phyloP scores from a whole-genome alignment of 2,329 filamentous ascomycete species.

The Tolypocladium nubicola region DNA sequence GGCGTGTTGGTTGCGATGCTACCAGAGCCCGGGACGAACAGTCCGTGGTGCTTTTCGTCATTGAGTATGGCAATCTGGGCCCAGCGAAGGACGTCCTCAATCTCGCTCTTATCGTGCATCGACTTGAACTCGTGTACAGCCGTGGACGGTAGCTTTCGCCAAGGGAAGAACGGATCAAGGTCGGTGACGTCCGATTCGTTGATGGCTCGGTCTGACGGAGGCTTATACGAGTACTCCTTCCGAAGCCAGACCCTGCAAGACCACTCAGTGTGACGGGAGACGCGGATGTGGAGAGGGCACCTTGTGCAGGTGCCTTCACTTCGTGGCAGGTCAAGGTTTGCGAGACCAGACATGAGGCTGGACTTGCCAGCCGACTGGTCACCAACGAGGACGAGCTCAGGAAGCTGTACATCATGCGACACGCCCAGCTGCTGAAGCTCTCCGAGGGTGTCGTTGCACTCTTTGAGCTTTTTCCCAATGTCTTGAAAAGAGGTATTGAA shows the following conservation, averaged over 20 bases:
- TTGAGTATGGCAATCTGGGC: slow-evolving; percentile 73
- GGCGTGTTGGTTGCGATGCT: slow-evolving; percentile 24
- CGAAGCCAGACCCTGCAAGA: slow-evolving; percentile 57
- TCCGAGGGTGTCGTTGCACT: slow-evolving; percentile 54
- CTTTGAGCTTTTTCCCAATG: slow-evolving; percentile 53
- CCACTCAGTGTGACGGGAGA: slow-evolving; percentile 51
- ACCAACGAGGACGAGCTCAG: slow-evolving; percentile 73
- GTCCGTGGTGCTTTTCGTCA: slow-evolving; percentile 39
- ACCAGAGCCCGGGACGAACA: slow-evolving; percentile 43
- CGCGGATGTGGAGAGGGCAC: slow-evolving; percentile 71
- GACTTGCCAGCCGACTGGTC: slow-evolving; percentile 82
- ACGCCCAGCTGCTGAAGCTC: slow-evolving; percentile 64
- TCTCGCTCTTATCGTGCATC: slow-evolving; percentile 47
- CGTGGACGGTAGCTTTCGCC: slow-evolving; percentile 39
- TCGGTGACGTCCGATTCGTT: slow-evolving; percentile 36
- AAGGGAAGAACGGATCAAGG: slow-evolving; percentile 51
- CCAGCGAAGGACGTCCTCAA: slow-evolving; percentile 59
- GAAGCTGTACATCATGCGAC: slow-evolving; percentile 58
- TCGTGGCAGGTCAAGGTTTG: slow-evolving; percentile 61
- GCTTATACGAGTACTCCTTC: slow-evolving; percentile 49
- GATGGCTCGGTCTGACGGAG: slow-evolving; percentile 25
- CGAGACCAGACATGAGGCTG: slow-evolving; percentile 52
- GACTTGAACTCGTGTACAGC: slow-evolving; percentile 51
- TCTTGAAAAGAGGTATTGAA: slow-evolving; percentile 34
- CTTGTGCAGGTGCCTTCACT: slow-evolving; percentile 66